A percentile compares a stretch with the other conserved stretches of the same genome.
These are phyloP conservation scores for Eucalyptus coolabah DNA, from an alignment of 345 rosid species.

Conservation along the genomic window DNA sequence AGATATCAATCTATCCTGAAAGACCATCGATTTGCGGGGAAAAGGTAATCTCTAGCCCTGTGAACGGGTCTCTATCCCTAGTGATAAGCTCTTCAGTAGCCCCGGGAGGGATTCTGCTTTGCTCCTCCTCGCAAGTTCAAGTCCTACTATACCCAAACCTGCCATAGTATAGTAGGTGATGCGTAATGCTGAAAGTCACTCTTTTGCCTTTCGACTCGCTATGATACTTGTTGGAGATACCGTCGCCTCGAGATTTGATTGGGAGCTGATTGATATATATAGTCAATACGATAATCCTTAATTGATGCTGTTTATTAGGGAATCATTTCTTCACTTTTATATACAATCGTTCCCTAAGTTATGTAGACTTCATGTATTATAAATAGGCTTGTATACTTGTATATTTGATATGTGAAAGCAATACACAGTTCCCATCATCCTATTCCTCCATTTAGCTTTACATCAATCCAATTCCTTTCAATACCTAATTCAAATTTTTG, in stretches of 20 bases:
- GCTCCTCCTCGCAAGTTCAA: background rate
- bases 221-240: background rate
- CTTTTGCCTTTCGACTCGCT: background rate
- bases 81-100: background rate
- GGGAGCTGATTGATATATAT: no score
- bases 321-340: no score
- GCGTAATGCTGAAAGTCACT: background rate
- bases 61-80: background rate
- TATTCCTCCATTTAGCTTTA: no score
- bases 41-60: background rate
- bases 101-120: background rate
- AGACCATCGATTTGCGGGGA: background rate
- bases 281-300: no score
- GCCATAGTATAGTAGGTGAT: background rate
- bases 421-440: no score
- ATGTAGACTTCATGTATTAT: no score
- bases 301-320: no score
- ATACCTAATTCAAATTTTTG: background rate
- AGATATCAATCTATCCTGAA: background rate
- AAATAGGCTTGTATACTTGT: no score
- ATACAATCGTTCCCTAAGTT: no score
- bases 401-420: no score
- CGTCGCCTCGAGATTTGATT: no score
- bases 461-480: no score
- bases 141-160: background rate